phyloP scores from a whole-genome alignment of 1,284 basidiomycete species.

The Trichosporon coremiiforme region DNA sequence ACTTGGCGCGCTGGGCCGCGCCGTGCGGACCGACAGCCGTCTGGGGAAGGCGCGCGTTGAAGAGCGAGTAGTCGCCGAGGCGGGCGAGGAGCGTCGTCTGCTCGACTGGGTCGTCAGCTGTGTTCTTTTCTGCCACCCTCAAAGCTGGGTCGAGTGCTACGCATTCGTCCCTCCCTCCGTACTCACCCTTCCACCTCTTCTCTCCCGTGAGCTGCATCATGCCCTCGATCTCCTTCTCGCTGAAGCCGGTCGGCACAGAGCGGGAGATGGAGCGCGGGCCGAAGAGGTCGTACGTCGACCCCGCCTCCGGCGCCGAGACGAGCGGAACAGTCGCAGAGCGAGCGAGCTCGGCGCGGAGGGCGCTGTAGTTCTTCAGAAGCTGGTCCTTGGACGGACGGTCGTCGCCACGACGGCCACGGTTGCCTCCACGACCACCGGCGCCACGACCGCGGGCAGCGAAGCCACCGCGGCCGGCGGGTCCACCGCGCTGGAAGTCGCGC shows the following conservation, averaged over 20 bases:
- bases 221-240: background rate
- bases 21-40: background rate
- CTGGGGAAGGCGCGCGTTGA: slow-evolving; percentile 22
- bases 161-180: no score
- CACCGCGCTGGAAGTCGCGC: background rate
- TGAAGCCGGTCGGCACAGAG: background rate
- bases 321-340: background rate
- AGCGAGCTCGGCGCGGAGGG: background rate
- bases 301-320: background rate
- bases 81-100: slow-evolving; percentile 34
- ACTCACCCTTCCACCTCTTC: slow-evolving; percentile 7
- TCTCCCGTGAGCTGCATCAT: background rate
- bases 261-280: background rate
- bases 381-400: background rate
- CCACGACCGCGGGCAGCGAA: background rate
- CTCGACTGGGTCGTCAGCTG: slow-evolving; percentile 28
- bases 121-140: no score
- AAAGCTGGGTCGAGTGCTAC: no score
- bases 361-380: background rate
- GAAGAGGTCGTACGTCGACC: background rate
- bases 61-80: slow-evolving; percentile 35
- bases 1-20: slow-evolving; percentile 5
- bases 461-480: no score
- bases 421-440: no score
- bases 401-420: background rate